Conservation (phyloP, 148 eudicot genomes). For the Chenopodium formosanum region DNA sequence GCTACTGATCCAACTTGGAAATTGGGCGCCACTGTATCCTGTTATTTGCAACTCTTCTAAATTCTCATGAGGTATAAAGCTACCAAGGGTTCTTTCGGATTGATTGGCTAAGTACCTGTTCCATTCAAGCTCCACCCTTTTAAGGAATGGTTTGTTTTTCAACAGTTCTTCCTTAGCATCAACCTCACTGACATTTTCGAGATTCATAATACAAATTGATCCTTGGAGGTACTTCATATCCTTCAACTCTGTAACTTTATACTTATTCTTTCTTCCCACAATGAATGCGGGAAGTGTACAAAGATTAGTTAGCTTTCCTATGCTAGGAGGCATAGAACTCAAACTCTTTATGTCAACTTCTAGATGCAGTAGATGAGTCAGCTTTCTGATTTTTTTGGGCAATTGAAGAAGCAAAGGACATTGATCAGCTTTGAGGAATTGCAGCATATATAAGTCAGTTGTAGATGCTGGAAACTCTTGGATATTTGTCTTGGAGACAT, state of each 20-base stretch:
- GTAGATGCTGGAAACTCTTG: conserved; percentile 21
- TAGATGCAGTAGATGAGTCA: conserved; percentile 20
- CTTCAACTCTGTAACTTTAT: conserved; percentile 19
- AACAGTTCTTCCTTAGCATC: conserved; percentile 21
- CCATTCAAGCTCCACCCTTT: conserved; percentile 26
- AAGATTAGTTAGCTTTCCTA: conserved; percentile 18
- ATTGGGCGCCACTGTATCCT: conserved; percentile 13
- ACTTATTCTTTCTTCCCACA: conserved; percentile 12
- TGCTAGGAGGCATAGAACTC: conserved; percentile 19
- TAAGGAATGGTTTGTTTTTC: conserved; percentile 10
- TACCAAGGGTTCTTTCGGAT: background rate
- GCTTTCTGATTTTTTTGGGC: conserved; percentile 5
- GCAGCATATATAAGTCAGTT: background rate
- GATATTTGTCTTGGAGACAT: conserved; percentile 25
- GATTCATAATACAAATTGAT: conserved; percentile 21
- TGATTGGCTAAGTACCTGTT: background rate
- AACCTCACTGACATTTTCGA: conserved; percentile 14
- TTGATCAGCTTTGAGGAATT: conserved; percentile 2
- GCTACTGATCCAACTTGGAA: conserved; percentile 26
- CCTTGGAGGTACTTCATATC: conserved; percentile 22
- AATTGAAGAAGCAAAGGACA: conserved; percentile 19
- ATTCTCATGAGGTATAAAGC: conserved; percentile 22
- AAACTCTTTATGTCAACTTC: conserved; percentile 12
- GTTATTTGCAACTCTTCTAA: conserved; percentile 20
- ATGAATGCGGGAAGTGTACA: conserved; percentile 23